Evolutionary conservation across 192 early-diverging fungal species (phyloP), one percentile per base, ranked within the genome.

Genomic region (Gryganskiella cystojenkinii): DNA sequence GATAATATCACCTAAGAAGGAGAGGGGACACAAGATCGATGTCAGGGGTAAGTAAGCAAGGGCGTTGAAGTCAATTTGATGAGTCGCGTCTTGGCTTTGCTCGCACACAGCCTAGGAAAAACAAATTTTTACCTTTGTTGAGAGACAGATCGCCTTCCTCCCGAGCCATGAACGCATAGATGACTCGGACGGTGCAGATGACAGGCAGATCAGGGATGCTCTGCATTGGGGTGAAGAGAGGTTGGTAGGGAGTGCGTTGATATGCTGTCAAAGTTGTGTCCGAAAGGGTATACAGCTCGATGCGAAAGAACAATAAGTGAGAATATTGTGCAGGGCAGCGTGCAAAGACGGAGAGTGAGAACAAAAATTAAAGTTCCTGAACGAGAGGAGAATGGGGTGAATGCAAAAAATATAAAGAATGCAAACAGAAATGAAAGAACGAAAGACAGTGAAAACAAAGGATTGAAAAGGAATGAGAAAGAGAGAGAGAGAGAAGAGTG

Each of bases 41-140:
- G 31, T 53, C 13, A 54, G 15, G 25, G 56, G 9, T 11, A 3
- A 27, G 10, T 15, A n/a, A 4, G 7, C 19, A 19, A 9, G 19
- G 9, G 42, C 25, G 19, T 46, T 25, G 40, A 45, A 3, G 56
- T 25, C 34, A 44, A 15, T 7, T 24, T 22, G n/a, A 13, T n/a
- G n/a, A 17, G 14, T 4, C 24, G 30, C 8, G 27, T 42, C 10
- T 24, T 50, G 4, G 13, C 8, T 28, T 14, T 15, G 22, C 20
- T 5, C 17, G 25, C 5, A 28, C 51, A 13, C 6, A 28, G 6
- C 5, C 31, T 17, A 31, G 34, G 45, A 2, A 22, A 4, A 13
- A n/a, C n/a, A n/a, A n/a, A n/a, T n/a, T n/a, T 10, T 62, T 69
- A 78, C 74, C 74, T 64, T 78, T 78, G 15, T 64, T 64, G 1